phyloP scores from a whole-genome alignment of 148 eudicot species.

The Oxyria digyna region DNA sequence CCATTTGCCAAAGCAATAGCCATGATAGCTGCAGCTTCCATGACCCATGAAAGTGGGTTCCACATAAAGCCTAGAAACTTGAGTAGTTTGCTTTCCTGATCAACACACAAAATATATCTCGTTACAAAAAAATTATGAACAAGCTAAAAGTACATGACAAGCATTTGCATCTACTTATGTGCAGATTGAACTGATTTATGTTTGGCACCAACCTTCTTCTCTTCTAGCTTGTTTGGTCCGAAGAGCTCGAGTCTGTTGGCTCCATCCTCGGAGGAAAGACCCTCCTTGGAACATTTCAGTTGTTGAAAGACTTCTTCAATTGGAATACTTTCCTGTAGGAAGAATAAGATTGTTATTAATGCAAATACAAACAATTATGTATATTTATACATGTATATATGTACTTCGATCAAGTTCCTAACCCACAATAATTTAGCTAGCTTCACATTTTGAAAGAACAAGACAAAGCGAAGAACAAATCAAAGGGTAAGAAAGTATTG shows the following conservation, averaged over 20 bases:
- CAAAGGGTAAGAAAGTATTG: too few relatives aligned
- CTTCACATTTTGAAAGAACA: too few relatives aligned
- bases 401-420: neutral
- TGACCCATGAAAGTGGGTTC: constrained; percentile 98
- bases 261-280: constrained; percentile 64
- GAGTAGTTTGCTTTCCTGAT: constrained; percentile 87
- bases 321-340: constrained; percentile 70
- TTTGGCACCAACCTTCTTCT: constrained; percentile 45
- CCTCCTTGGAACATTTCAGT: constrained; percentile 76
- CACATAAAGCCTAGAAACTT: constrained; percentile 98
- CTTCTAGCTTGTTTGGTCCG: constrained; percentile 91
- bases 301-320: constrained; percentile 96
- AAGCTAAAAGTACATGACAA: neutral
- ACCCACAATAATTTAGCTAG: neutral
- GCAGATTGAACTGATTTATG: neutral
- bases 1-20: constrained; percentile 94
- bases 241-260: constrained; percentile 71
- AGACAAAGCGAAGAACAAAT: too few relatives aligned
- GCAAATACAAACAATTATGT: neutral
- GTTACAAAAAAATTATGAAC: neutral
- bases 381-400: neutral
- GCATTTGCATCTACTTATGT: neutral
- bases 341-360: neutral
- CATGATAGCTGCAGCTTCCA: constrained; percentile 95
- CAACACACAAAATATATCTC: neutral